These are phyloP conservation scores for Clitoria ternatea DNA, from an alignment of 306 rosid genomes.

Conservation along the genomic window DNA sequence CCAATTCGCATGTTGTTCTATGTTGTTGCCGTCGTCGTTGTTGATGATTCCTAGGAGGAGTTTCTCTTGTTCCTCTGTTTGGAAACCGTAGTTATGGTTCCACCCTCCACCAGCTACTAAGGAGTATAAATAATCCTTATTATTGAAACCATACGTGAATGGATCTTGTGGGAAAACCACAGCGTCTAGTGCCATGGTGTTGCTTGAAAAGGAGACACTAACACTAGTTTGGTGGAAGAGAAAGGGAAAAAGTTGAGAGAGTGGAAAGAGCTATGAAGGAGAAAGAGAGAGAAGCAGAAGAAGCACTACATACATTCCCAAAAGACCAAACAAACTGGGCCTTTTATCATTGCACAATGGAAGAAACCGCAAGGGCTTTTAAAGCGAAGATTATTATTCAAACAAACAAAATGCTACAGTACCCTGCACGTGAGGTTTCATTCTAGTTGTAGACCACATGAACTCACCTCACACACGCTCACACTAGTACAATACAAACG, in stretches of 20 bases:
- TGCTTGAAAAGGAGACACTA: neutral
- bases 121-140: constrained; percentile 27
- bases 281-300: no score
- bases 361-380: constrained; percentile 29
- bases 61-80: constrained; percentile 31
- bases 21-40: constrained; percentile 27
- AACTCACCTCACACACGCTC: constrained; percentile 10
- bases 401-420: constrained; percentile 46
- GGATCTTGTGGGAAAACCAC: constrained; percentile 48
- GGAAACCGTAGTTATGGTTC: neutral
- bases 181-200: constrained; percentile 41
- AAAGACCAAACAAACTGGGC: constrained; percentile 47
- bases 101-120: neutral
- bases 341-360: constrained; percentile 38
- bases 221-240: neutral
- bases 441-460: constrained; percentile 30
- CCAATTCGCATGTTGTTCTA: constrained; percentile 32
- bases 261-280: no score
- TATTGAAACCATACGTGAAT: constrained; percentile 14
- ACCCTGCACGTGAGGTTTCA: constrained; percentile 61
- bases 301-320: neutral
- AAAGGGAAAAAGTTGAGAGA: neutral
- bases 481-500: constrained; percentile 15
- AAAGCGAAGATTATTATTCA: neutral
- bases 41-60: constrained; percentile 29